These are phyloP conservation scores for Aspergillus affinis DNA, from an alignment of 495 filamentous ascomycete species.

Conservation along the genomic window DNA sequence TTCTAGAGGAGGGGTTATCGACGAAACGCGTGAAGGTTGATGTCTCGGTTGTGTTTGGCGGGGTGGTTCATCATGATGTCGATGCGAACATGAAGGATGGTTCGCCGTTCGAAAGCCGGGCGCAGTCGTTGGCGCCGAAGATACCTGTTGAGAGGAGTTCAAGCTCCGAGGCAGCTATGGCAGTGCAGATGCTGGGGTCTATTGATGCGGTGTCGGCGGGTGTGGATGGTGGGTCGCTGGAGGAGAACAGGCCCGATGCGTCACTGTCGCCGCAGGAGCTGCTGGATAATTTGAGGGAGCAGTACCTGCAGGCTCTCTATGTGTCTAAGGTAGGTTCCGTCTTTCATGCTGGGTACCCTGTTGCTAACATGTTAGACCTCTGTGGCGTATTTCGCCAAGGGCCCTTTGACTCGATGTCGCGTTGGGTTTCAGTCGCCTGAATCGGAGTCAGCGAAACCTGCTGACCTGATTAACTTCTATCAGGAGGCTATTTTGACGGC, in stretches of 20 bases:
- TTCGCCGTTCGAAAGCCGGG: constrained; percentile 25
- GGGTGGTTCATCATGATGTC: neutral
- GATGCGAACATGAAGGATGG: constrained; percentile 12
- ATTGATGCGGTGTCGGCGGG: neutral
- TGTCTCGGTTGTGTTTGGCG: constrained; percentile 36
- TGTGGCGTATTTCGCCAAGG: constrained; percentile 96
- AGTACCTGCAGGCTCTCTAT: constrained; percentile 90
- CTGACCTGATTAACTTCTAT: constrained; percentile 65
- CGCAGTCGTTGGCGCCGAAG: constrained; percentile 21
- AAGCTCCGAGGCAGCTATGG: constrained; percentile 5
- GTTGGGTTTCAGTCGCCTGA: constrained; percentile 67
- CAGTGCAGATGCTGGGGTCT: neutral
- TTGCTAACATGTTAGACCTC: constrained; percentile 59
- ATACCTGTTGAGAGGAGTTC: constrained; percentile 10
- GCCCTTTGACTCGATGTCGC: constrained; percentile 83
- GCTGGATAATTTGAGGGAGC: constrained; percentile 65
- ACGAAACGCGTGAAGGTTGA: constrained; percentile 30
- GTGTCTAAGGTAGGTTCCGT: constrained; percentile 67
- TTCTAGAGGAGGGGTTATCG: constrained; percentile 15
- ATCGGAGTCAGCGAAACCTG: constrained; percentile 29
- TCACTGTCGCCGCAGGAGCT: constrained; percentile 61
- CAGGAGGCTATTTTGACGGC: constrained; percentile 69
- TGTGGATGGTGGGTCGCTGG: constrained; percentile 18
- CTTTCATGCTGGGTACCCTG: neutral
- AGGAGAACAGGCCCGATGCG: constrained; percentile 16